A percentile compares a stretch with the other conserved stretches of the same genome.
Conservation (phyloP, 805 yeast genomes). For the Saccharomycopsis sp. region DNA sequence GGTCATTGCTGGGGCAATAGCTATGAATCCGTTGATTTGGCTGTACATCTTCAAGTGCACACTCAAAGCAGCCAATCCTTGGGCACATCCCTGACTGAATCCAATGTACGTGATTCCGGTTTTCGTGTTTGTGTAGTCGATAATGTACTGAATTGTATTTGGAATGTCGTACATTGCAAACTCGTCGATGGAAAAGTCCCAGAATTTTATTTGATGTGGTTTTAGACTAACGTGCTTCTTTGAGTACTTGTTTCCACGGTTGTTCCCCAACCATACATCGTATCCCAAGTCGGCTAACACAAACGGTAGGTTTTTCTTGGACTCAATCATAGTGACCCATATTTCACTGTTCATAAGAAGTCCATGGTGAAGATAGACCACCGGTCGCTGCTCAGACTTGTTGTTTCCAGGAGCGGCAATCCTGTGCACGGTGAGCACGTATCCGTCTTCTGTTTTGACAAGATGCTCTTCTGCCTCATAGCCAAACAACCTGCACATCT, state of each 20-base stretch:
- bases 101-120: conserved; percentile 64
- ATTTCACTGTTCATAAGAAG: conserved; percentile 71
- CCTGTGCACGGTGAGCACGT: conserved; percentile 61
- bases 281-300: conserved; percentile 66
- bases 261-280: conserved; percentile 94
- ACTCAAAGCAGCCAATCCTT: conserved; percentile 77
- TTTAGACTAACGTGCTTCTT: conserved; percentile 62
- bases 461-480: conserved; percentile 70
- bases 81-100: conserved; percentile 91
- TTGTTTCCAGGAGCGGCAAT: conserved; percentile 24
- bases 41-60: conserved; percentile 56
- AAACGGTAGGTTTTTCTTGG: conserved; percentile 47
- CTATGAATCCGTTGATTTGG: conserved; percentile 56
- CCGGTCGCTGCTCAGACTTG: conserved; percentile 27
- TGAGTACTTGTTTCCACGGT: conserved; percentile 89
- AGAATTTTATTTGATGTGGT: conserved; percentile 43
- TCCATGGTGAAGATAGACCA: conserved; percentile 79
- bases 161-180: conserved; percentile 90
- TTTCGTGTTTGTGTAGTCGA: conserved; percentile 40
- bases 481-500: conserved; percentile 63
- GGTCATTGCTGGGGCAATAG: conserved; percentile 90
- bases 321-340: conserved; percentile 40
- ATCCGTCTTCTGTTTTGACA: conserved; percentile 63
- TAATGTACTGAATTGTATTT: conserved; percentile 68
- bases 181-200: conserved; percentile 90